Base-by-base conservation (phyloP, 768 basidiomycete genomes). In the Polyporus arcularius region DNA sequence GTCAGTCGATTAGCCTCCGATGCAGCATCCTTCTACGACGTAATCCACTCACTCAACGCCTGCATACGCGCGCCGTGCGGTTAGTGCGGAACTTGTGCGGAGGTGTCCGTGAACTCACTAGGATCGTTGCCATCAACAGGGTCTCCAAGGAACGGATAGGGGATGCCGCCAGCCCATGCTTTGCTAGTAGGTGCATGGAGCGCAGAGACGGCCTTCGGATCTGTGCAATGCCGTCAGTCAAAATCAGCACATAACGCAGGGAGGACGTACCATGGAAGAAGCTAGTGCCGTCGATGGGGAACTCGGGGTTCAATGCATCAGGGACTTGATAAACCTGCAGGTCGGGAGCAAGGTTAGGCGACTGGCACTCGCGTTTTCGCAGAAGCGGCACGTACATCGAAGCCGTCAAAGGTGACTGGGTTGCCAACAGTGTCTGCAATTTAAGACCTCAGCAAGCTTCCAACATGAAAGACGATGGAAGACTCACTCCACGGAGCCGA, bases 141-240 rank as follows among this genome's bases (percentile, higher is more conserved):
- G 16, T 59, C 53, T 38, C 73, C 67, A 32, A 74, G 68, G 67
- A 61, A 66, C 68, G 65, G 76, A 74, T 41, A 75, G 60, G 72
- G 75, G 50, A 55, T 15, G 16, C 51, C 65, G 39, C 64, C 61
- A 0, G 32, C 39, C 81, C 82, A 82, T 39, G 82, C 68, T 62
- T 79, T 78, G 70, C 81, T 88, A 9, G 78, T 82, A 3, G 89
- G 88, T 3, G 88, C 88, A 71, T 91, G 88, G 18, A 91, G 71
- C 0, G 88, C 88, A 42, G 79, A 73, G 49, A 81, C 76, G n/a
- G 80, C 82, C 40, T 70, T 78, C 30, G 78, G 75, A 63, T 88
- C 86, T 87, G 46, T 14, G 28, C 15, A 15, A 28, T 15, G 42
- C 1, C 30, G 47, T 42, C 28, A n/a, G 21, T 54, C 58, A 48